Evolutionary conservation across 225 moss, liverwort and hornwort species (phyloP).

Genomic region (Ulota crispa): DNA sequence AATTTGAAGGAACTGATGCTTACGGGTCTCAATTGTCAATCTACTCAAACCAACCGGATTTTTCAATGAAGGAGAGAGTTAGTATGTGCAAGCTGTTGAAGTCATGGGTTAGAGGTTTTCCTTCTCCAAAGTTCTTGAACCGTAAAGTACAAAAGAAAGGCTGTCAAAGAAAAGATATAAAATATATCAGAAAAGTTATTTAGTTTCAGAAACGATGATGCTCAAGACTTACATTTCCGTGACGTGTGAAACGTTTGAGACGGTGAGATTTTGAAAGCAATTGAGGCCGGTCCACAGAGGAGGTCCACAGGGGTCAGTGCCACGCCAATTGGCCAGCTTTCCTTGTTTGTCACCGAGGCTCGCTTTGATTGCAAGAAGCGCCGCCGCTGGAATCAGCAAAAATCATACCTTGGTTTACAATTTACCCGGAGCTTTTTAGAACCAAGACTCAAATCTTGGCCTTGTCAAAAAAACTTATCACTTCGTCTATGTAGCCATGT

Average conservation of each 20-base stretch:
- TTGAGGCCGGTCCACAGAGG: slow-evolving; percentile 43
- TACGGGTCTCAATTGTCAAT: not conserved
- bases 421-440: not conserved
- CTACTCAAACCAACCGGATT: too few species aligned
- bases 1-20: too few species aligned
- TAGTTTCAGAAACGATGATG: not conserved
- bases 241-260: slow-evolving; percentile 29
- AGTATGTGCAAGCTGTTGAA: not conserved
- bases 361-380: slow-evolving; percentile 42
- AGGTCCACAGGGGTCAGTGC: slow-evolving; percentile 44
- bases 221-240: slow-evolving; percentile 31
- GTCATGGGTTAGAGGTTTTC: not conserved
- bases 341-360: slow-evolving; percentile 24
- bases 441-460: not conserved
- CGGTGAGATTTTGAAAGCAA: not conserved
- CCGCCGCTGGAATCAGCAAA: slow-evolving; percentile 38
- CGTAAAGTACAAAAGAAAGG: too few species aligned
- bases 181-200: not conserved
- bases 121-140: not conserved
- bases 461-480: too few species aligned
- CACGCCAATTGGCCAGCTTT: slow-evolving; percentile 39
- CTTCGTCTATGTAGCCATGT: not conserved
- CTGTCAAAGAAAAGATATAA: too few species aligned
- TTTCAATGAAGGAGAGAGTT: too few species aligned
- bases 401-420: not conserved